Base-by-base conservation (phyloP, 108 stramenopile species). In the Thalassiosira profunda region DNA sequence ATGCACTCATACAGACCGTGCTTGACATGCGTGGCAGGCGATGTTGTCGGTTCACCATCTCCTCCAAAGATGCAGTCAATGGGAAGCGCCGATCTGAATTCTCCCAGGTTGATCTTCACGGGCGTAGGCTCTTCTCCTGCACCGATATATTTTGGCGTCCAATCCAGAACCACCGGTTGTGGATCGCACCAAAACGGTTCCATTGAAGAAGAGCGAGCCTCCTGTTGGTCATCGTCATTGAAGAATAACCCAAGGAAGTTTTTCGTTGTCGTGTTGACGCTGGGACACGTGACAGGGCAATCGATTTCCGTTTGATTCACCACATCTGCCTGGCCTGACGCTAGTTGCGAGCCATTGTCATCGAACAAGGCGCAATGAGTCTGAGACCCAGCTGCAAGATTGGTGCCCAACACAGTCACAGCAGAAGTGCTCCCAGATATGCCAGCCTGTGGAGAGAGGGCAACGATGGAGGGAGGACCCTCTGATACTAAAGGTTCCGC, bases 151-250 rank as follows among this genome's bases (percentile, higher is more conserved):
- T 20, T 61, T 11, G 59, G 42, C 5, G 20, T 6, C 6, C 28
- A 5, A 26, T 10, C 11, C 18, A 20, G 23, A 3, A 61, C 3
- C 15, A 14, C 30, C 3, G 59, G 59, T 25, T 7, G 5, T 26
- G 42, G 18, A 21, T 43, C 59, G 20, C 59, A 61, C 40, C 42
- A 44, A 44, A 61, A 61, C 14, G 59, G 3, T n/a, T 24, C 43
- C 42, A 42, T 9, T 15, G 11, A 42, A n/a, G 42, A 44, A 44
- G 42, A 44, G 42, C 10, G 21, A 5, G 18, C 12, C n/a, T n/a
- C n/a, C n/a, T n/a, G n/a, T 21, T 5, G 5, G 23, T 21, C 6
- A n/a, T 24, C 35, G 4, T 61, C 59, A 2, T 7, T 25, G 8
- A 58, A 21, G 18, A 17, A 37, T 58, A 58, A 17, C 17, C 9